Conservation (phyloP, 345 rosid genomes). For the Linum lewisii region DNA sequence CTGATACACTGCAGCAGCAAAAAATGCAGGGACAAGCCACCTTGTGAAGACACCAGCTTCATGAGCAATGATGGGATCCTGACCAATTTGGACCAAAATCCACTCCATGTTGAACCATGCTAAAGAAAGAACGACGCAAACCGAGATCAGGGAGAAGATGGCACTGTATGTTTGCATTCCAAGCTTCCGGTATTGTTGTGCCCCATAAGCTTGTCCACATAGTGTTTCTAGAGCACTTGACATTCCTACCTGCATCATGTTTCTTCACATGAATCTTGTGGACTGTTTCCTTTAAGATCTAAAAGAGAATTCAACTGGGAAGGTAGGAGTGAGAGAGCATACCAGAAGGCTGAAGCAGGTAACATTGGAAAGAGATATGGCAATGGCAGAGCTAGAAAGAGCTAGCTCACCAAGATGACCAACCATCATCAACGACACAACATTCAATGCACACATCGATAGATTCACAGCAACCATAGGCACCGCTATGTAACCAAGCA, state of each 20-base stretch:
- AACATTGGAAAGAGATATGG: constrained; percentile 11
- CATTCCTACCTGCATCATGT: constrained; percentile 15
- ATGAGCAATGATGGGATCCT: constrained; percentile 14
- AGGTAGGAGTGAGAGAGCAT: neutral
- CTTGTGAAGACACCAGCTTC: constrained; percentile 16
- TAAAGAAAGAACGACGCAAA: constrained; percentile 4
- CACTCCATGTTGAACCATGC: constrained; percentile 18
- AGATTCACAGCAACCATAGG: constrained; percentile 13
- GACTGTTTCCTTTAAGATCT: no score
- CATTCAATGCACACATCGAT: neutral
- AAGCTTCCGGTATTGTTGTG: constrained; percentile 13
- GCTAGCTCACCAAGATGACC: constrained; percentile 14
- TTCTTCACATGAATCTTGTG: no score
- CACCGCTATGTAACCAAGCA: constrained; percentile 5
- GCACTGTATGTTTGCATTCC: constrained; percentile 15
- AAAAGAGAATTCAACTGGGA: neutral
- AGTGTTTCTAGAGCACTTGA: constrained; percentile 20
- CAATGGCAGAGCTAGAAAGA: constrained; percentile 12
- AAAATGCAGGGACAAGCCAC: constrained; percentile 15
- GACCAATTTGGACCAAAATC: constrained; percentile 9
- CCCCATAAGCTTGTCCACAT: constrained; percentile 21
- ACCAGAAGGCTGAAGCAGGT: constrained; percentile 17
- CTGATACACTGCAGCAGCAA: constrained; percentile 17
- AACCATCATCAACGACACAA: constrained; percentile 13
- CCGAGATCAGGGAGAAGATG: constrained; percentile 11